These are phyloP conservation scores for Meyerozyma elateridarum DNA, from an alignment of 1,139 yeast species.

Conservation along the genomic window DNA sequence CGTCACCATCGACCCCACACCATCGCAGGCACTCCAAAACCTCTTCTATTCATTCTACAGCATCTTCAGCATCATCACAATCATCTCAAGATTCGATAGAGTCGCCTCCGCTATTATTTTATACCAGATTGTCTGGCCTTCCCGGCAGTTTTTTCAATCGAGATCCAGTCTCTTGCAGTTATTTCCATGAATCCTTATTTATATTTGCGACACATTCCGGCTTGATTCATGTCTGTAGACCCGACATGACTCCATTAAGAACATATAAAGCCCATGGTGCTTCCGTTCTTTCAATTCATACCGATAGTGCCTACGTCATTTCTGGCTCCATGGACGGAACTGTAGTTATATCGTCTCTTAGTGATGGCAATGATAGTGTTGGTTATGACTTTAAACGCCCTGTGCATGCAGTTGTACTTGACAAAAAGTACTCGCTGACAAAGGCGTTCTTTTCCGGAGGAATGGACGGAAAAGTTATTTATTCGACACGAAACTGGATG, in stretches of 20 bases:
- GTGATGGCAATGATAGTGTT: constrained; percentile 57
- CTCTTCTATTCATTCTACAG: no score
- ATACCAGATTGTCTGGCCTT: constrained; percentile 59
- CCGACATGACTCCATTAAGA: constrained; percentile 55
- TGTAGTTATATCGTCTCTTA: constrained; percentile 70
- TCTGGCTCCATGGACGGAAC: constrained; percentile 95
- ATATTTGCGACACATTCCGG: constrained; percentile 93
- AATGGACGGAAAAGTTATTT: constrained; percentile 75
- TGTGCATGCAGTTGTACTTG: constrained; percentile 79
- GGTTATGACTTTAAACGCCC: constrained; percentile 88
- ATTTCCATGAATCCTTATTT: constrained; percentile 53
- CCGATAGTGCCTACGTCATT: constrained; percentile 72
- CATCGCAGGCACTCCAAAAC: no score
- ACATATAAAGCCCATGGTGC: constrained; percentile 85
- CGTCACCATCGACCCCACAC: no score
- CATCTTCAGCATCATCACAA: no score
- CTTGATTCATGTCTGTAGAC: constrained; percentile 58
- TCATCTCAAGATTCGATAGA: constrained; percentile 16
- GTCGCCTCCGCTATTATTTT: constrained; percentile 73
- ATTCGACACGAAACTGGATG: constrained; percentile 80
- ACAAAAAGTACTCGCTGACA: constrained; percentile 57
- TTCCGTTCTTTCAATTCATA: constrained; percentile 65
- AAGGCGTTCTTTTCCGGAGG: constrained; percentile 83
- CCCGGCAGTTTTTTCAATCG: constrained; percentile 64
- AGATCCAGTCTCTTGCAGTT: constrained; percentile 74